Evolutionary conservation across 805 yeast genomes (phyloP).

Genomic region (Saccharomycopsis synnaedendra): DNA sequence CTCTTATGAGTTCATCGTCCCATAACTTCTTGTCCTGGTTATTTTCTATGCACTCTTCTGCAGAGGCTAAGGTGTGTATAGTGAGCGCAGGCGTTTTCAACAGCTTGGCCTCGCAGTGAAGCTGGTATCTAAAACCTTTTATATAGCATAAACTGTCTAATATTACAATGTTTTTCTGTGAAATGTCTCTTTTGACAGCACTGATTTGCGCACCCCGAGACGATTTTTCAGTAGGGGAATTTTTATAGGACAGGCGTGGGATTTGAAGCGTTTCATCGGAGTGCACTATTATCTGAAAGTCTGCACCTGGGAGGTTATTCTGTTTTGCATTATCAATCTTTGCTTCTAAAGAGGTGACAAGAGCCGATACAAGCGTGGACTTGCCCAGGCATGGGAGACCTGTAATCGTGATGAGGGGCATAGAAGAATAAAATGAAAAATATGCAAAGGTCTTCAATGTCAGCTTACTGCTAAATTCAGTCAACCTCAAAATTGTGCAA

Average conservation of each 20-base stretch:
- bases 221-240: constrained; percentile 66
- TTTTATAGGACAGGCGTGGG: constrained; percentile 52
- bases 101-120: constrained; percentile 88
- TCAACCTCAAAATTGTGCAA: too few species aligned
- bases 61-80: constrained; percentile 64
- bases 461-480: too few species aligned
- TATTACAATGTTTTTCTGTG: constrained; percentile 61
- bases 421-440: constrained; percentile 20
- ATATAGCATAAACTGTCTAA: constrained; percentile 82
- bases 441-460: too few species aligned
- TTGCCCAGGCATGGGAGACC: constrained; percentile 87
- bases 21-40: constrained; percentile 31
- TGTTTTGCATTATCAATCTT: constrained; percentile 30
- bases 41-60: constrained; percentile 52
- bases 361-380: constrained; percentile 54
- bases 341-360: constrained; percentile 35
- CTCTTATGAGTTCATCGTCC: constrained; percentile 55
- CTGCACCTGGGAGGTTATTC: constrained; percentile 36
- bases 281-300: constrained; percentile 54
- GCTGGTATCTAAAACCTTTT: constrained; percentile 90
- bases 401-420: constrained; percentile 79
- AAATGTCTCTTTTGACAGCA: constrained; percentile 75
- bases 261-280: constrained; percentile 74
- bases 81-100: constrained; percentile 74
- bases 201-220: constrained; percentile 79